Evolutionary conservation across 192 early-diverging fungal species (phyloP).

Genomic region (Coemansia sp.): DNA sequence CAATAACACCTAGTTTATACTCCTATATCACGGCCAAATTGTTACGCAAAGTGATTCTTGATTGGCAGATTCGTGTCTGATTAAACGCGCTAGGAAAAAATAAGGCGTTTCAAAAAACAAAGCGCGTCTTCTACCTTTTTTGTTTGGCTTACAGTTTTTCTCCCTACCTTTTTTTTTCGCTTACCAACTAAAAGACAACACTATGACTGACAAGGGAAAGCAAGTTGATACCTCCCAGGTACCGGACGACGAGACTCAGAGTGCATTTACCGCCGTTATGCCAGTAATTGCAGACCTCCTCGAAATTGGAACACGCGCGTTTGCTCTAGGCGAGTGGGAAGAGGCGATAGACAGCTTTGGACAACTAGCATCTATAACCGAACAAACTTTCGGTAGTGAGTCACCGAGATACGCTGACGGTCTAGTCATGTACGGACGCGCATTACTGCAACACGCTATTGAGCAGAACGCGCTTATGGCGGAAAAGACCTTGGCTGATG

Average conservation of each 20-base stretch:
- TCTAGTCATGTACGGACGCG: conserved; percentile 73
- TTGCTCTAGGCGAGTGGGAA: conserved; percentile 66
- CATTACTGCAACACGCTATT: conserved; percentile 73
- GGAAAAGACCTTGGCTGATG: conserved; percentile 56
- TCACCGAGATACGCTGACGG: conserved; percentile 71
- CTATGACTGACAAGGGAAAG: conserved; percentile 47
- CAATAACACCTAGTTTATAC: too few species aligned
- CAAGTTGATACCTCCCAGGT: conserved; percentile 29
- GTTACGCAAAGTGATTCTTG: too few species aligned
- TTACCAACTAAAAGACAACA: not conserved
- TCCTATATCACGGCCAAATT: too few species aligned
- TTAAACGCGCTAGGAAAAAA: too few species aligned
- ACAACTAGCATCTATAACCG: conserved; percentile 68
- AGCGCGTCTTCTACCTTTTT: not conserved
- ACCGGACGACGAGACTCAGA: not conserved
- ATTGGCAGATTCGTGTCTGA: too few species aligned
- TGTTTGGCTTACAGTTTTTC: not conserved
- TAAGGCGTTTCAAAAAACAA: too few species aligned
- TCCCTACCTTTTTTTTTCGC: not conserved
- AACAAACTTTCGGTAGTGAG: conserved; percentile 63
- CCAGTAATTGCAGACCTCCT: conserved; percentile 59
- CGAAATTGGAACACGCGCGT: conserved; percentile 69
- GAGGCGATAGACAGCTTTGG: conserved; percentile 67
- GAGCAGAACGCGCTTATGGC: conserved; percentile 77
- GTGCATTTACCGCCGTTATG: conserved; percentile 33